Evolutionary conservation across 495 filamentous ascomycete species (phyloP), one percentile per base, ranked within the genome.

Genomic region (Filosporella fistucella): DNA sequence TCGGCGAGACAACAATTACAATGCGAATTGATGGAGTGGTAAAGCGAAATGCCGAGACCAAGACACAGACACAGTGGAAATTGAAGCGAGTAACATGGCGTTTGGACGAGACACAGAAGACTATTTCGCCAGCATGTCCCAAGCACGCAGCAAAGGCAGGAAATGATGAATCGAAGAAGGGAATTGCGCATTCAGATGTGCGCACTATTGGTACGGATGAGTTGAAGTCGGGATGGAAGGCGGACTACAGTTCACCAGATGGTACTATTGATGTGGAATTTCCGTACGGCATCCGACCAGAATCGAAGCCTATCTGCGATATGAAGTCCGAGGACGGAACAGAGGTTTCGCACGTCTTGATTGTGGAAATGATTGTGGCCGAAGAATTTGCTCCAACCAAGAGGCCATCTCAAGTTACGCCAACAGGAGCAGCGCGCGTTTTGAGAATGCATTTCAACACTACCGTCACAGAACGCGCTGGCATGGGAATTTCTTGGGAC

Each of bases 401-500:
- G 60, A 82, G 80, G 61, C 81, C 77, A 8, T 71, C 76, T 49
- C 70, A 88, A 34, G 76, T 86, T 20, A 89, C 88, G 1, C 90
- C 91, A 4, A 96, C 93, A 0, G 93, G 93, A 25, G 82, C 88
- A 2, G 93, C 93, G 0, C 80, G 93, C 37, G 90, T 99, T 22
- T 70, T 99, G 33, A 80, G 91, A 45, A 96, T 94, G 84, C 89
- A 95, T 59, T 96, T 96, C 74, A 75, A 76, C 51, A 68, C 89
- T 26, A 68, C 78, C 28, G 71, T 96, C 42, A 96, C 91, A 1
- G 86, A 95, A 62, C 77, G 90, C 28, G 77, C 76, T 14, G 93
- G 94, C 2, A 72, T 97, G 42, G 93, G 93, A 2, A 91, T 99
- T 59, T 87, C 83, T 59, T 99, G 93, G 93, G 93, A 99, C 48